Evolutionary conservation across 768 basidiomycete species (phyloP).

Genomic region (Mycena filopes): DNA sequence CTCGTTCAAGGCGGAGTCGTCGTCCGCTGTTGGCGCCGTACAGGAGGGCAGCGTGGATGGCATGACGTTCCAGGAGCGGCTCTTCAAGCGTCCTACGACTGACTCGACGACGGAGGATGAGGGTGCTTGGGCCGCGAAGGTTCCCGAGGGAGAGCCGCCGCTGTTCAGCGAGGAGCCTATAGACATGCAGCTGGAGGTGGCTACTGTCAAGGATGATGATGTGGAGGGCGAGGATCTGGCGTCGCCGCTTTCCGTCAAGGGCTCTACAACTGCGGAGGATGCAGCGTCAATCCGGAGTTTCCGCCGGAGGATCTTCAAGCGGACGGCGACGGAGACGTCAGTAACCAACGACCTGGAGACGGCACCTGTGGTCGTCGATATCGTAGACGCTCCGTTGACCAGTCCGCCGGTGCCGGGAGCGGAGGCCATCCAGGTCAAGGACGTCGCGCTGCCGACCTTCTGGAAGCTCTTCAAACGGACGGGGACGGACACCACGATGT

Average conservation of each 20-base stretch:
- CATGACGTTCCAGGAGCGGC: constrained; percentile 6
- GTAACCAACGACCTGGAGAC: neutral
- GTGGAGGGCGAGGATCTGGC: neutral
- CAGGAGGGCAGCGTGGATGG: neutral
- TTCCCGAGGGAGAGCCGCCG: neutral
- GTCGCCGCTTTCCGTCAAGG: neutral
- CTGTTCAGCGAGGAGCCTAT: neutral
- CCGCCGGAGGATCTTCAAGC: neutral
- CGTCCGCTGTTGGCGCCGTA: too few species aligned
- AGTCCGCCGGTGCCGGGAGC: too few species aligned
- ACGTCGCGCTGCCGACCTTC: too few species aligned
- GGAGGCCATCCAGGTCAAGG: too few species aligned
- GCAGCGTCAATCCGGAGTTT: neutral
- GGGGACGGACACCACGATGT: too few species aligned
- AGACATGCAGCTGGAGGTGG: too few species aligned
- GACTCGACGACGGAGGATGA: neutral
- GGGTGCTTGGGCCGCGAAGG: too few species aligned
- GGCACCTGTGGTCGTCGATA: too few species aligned
- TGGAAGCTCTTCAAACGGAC: too few species aligned
- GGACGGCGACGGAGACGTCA: neutral
- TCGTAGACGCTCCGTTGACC: too few species aligned
- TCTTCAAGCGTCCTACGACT: neutral
- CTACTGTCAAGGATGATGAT: too few species aligned
- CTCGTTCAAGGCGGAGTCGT: neutral
- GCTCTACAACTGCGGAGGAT: neutral